Conservation (phyloP, 768 basidiomycete genomes). For the Trametes punicea region DNA sequence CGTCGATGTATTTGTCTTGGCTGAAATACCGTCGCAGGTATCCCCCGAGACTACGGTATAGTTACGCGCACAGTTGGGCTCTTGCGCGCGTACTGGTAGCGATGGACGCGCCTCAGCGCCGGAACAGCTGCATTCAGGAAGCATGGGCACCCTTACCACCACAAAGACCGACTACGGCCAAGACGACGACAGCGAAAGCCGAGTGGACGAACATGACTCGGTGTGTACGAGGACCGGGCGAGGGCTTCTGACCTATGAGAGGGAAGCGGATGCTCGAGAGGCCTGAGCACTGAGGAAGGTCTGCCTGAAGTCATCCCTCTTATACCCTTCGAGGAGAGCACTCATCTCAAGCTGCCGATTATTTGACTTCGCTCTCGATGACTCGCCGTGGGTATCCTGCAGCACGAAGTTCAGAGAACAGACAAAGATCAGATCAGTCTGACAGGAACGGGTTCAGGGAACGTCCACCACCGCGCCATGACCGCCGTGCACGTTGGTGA, state of each 20-base stretch:
- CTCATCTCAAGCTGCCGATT: neutral
- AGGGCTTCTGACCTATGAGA: no score
- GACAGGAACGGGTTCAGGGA: neutral
- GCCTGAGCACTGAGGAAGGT: slow-evolving; percentile 1
- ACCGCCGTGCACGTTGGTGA: neutral
- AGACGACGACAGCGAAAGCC: neutral
- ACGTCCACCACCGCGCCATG: no score
- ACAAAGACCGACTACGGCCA: neutral
- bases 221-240: neutral
- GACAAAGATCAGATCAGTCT: neutral
- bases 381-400: slow-evolving; percentile 1
- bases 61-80: slow-evolving; percentile 43
- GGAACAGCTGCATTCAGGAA: neutral
- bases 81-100: slow-evolving; percentile 35
- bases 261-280: neutral
- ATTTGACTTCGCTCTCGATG: neutral
- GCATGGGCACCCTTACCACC: neutral
- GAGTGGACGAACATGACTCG: slow-evolving; percentile 1
- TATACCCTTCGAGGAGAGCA: neutral
- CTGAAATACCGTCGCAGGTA: slow-evolving; percentile 55
- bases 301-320: neutral
- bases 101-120: slow-evolving; percentile 30
- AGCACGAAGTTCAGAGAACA: neutral
- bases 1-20: slow-evolving; percentile 42
- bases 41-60: slow-evolving; percentile 51